Conservation (phyloP, 2,329 filamentous ascomycete species). For the Sporothrix protearum region DNA sequence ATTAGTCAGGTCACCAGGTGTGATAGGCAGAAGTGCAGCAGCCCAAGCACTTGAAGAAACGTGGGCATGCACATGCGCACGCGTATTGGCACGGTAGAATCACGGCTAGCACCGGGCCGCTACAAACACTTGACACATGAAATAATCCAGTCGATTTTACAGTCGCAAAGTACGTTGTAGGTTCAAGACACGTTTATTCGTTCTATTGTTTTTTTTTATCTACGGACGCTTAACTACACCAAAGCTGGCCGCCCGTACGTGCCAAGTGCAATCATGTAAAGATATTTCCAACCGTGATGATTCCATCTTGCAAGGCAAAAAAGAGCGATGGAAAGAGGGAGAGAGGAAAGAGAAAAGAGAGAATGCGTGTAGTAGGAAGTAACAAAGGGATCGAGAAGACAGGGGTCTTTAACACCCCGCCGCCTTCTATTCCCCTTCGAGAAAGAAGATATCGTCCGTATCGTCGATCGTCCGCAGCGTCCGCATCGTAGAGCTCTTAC, state of each 20-base stretch:
- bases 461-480: too few species aligned
- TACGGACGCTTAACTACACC: neutral
- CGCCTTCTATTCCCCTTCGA: too few species aligned
- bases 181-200: neutral
- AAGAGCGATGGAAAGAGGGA: neutral
- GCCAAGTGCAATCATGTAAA: neutral
- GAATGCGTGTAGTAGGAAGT: neutral
- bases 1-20: neutral
- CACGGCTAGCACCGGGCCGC: conserved; percentile 5
- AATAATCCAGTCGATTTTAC: too few species aligned
- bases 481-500: conserved; percentile 41
- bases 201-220: neutral
- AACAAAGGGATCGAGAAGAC: neutral
- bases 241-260: neutral
- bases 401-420: too few species aligned
- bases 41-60: neutral
- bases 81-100: neutral
- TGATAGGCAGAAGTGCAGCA: neutral
- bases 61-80: neutral
- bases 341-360: neutral
- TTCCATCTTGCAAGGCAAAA: neutral
- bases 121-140: neutral
- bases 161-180: too few species aligned
- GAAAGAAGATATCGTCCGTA: too few species aligned
- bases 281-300: neutral